These are phyloP conservation scores for Aspergillus campestris DNA, from an alignment of 495 filamentous ascomycete species.

Conservation along the genomic window DNA sequence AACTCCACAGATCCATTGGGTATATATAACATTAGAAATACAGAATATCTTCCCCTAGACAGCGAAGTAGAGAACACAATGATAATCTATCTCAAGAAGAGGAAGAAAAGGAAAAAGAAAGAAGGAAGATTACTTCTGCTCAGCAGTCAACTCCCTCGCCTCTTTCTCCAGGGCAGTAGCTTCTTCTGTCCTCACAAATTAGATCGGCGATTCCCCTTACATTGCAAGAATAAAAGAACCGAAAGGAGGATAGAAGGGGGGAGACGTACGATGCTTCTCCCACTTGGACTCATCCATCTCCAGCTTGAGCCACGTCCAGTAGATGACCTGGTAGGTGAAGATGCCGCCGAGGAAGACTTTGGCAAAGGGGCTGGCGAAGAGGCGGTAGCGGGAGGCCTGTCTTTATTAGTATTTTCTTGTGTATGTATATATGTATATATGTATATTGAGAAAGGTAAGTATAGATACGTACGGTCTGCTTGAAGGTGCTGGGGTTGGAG, in stretches of 20 bases:
- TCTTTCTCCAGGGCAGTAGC: slow-evolving; percentile 34
- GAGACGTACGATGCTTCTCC: slow-evolving; percentile 45
- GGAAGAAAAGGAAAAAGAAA: too few relatives aligned
- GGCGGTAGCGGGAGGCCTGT: slow-evolving; percentile 55
- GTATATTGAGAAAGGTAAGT: too few relatives aligned
- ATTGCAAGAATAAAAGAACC: background rate
- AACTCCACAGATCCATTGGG: too few relatives aligned
- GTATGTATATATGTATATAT: too few relatives aligned
- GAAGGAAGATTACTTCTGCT: too few relatives aligned
- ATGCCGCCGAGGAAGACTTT: slow-evolving; percentile 83
- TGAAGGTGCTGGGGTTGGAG: slow-evolving; percentile 9
- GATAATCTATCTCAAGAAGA: too few relatives aligned
- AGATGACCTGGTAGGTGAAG: slow-evolving; percentile 78
- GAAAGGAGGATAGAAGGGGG: background rate
- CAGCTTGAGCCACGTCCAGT: slow-evolving; percentile 82
- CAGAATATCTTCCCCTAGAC: too few relatives aligned
- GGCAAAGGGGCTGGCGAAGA: slow-evolving; percentile 67
- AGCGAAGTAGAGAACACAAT: slow-evolving; percentile 2
- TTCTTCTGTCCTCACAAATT: slow-evolving; percentile 23
- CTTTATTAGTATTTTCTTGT: too few relatives aligned
- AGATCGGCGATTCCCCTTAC: background rate
- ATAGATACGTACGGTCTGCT: slow-evolving; percentile 11
- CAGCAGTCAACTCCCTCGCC: slow-evolving; percentile 28
- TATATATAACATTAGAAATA: too few relatives aligned
- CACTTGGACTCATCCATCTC: slow-evolving; percentile 65